Conservation (phyloP, 108 stramenopile genomes). For the Cyclotella cryptica region DNA sequence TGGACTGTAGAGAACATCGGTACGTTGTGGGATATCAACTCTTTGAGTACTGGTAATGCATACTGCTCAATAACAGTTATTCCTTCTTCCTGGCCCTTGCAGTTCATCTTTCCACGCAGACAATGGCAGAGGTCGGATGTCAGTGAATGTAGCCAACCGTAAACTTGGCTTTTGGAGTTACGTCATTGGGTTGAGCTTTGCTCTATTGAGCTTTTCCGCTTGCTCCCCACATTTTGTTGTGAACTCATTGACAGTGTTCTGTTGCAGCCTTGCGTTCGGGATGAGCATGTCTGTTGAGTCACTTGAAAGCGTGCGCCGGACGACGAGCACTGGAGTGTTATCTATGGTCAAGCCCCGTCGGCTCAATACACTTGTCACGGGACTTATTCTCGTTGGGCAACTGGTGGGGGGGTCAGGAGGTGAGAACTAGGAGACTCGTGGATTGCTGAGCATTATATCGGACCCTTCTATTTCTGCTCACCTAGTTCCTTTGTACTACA, state of each 20-base stretch:
- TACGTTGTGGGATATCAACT: conserved; percentile 2
- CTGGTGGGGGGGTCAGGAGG: conserved; percentile 77
- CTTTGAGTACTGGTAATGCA: not conserved
- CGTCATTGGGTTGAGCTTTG: conserved; percentile 43
- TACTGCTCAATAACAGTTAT: not conserved
- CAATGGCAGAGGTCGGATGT: conserved; percentile 43
- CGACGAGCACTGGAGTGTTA: conserved; percentile 28
- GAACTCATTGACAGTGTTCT: conserved; percentile 68
- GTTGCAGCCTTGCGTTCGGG: conserved; percentile 43
- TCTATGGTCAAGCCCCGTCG: conserved; percentile 56
- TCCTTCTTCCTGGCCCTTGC: not conserved
- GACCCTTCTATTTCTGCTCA: not conserved
- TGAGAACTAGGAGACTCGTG: not conserved
- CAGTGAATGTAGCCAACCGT: conserved; percentile 20
- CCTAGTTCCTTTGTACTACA: not conserved
- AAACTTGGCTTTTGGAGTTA: conserved; percentile 47
- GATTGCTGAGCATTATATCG: too few species aligned
- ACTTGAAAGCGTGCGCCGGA: conserved; percentile 58
- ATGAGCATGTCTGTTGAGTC: conserved; percentile 71
- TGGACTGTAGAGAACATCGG: conserved; percentile 50
- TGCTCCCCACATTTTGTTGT: conserved; percentile 71
- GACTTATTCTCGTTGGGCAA: conserved; percentile 67
- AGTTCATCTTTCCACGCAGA: conserved; percentile 44
- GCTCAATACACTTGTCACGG: conserved; percentile 54
- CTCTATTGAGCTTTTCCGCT: conserved; percentile 59